These are phyloP conservation scores for Apiospora koreana DNA, from an alignment of 2,329 filamentous ascomycete genomes.

Conservation along the genomic window DNA sequence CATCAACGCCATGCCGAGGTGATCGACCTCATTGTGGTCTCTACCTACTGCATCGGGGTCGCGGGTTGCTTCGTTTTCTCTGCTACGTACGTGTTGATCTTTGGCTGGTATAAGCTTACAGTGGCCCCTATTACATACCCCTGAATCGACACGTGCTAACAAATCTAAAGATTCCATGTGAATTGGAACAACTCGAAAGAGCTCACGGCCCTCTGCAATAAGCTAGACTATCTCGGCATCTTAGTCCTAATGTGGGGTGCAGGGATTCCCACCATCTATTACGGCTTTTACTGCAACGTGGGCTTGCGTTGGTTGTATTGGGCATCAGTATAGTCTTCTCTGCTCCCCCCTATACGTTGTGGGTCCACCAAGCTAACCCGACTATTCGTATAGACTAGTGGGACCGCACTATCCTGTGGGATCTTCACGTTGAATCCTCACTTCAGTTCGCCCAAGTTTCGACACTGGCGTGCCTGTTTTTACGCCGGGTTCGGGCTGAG, in stretches of 20 bases:
- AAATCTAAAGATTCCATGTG: background rate
- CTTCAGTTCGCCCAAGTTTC: constrained; percentile 18
- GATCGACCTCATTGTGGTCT: constrained; percentile 17
- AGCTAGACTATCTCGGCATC: constrained; percentile 21
- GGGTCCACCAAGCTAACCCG: background rate
- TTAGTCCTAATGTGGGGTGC: constrained; percentile 21
- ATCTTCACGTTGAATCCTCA: constrained; percentile 18
- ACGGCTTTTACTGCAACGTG: constrained; percentile 20
- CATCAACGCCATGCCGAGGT: background rate
- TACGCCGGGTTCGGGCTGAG: constrained; percentile 21
- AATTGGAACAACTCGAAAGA: constrained; percentile 9
- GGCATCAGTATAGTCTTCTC: constrained; percentile 11
- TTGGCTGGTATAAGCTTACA: background rate
- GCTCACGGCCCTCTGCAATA: constrained; percentile 10
- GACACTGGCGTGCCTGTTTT: constrained; percentile 17
- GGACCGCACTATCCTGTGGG: background rate
- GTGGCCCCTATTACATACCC: background rate
- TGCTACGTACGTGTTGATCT: constrained; percentile 12
- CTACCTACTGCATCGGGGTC: constrained; percentile 19
- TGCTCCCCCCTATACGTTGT: background rate
- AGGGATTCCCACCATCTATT: constrained; percentile 21
- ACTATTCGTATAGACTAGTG: background rate
- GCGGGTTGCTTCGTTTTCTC: constrained; percentile 19
- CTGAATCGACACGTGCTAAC: background rate
- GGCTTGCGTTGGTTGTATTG: constrained; percentile 16